phyloP scores from a whole-genome alignment of 108 stramenopile species.

The Fragilariopsis cylindrus region DNA sequence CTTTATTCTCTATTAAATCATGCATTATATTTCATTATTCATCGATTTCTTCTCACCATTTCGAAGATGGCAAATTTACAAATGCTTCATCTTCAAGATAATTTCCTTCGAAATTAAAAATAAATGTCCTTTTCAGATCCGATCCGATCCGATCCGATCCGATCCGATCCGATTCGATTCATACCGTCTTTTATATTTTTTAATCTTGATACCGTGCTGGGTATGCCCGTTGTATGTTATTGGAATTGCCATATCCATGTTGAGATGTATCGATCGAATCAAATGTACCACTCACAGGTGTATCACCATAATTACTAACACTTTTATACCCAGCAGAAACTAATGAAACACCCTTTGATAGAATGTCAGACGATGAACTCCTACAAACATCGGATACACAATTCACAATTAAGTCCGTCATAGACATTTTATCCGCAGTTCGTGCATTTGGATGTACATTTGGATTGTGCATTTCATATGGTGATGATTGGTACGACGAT shows the following conservation, averaged over 20 bases:
- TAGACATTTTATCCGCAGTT: neutral
- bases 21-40: no score
- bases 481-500: neutral
- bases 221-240: neutral
- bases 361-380: conserved; percentile 21
- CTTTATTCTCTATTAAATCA: no score
- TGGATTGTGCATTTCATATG: neutral
- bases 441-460: neutral
- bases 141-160: no score
- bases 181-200: neutral
- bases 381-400: conserved; percentile 35
- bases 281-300: neutral
- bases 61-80: neutral
- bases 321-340: conserved; percentile 25
- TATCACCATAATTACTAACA: conserved; percentile 9
- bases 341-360: conserved; percentile 5
- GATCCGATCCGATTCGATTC: no score
- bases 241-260: conserved; percentile 15
- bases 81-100: neutral
- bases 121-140: no score
- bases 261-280: conserved; percentile 16
- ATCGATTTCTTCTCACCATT: no score
- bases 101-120: no score
- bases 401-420: conserved; percentile 21
- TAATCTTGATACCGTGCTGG: conserved; percentile 16